These are phyloP conservation scores for Mucor indicus DNA, from an alignment of 371 early-diverging fungal genomes.

Conservation along the genomic window DNA sequence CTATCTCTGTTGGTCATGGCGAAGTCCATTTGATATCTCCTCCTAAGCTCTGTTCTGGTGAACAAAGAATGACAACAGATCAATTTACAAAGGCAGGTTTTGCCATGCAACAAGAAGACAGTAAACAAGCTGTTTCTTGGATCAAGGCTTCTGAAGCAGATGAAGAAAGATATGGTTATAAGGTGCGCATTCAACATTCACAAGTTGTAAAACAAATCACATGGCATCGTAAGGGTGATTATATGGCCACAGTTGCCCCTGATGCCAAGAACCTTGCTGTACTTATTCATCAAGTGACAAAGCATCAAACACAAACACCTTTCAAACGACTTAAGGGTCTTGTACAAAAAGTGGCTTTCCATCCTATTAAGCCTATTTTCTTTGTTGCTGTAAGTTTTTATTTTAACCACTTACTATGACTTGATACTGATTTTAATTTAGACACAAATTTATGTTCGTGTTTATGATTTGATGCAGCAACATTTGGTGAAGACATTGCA, in stretches of 20 bases:
- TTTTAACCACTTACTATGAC: too few relatives aligned
- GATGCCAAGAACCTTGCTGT: slow-evolving; percentile 67
- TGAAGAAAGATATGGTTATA: slow-evolving; percentile 52
- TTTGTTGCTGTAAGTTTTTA: slow-evolving; percentile 77
- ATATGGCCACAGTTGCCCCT: slow-evolving; percentile 84
- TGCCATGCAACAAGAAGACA: slow-evolving; percentile 31
- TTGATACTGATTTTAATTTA: slow-evolving; percentile 4
- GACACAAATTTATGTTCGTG: slow-evolving; percentile 90
- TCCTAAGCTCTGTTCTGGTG: slow-evolving; percentile 46
- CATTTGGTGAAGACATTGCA: slow-evolving; percentile 77
- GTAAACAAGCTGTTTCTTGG: slow-evolving; percentile 54
- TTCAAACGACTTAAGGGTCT: slow-evolving; percentile 85
- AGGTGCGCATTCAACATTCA: slow-evolving; percentile 47
- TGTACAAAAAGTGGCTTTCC: slow-evolving; percentile 90
- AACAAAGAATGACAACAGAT: slow-evolving; percentile 46
- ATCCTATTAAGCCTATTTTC: slow-evolving; percentile 90
- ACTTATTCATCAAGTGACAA: slow-evolving; percentile 89
- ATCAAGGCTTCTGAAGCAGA: slow-evolving; percentile 54
- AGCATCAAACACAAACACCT: slow-evolving; percentile 84
- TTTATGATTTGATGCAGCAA: slow-evolving; percentile 91
- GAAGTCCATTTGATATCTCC: slow-evolving; percentile 54
- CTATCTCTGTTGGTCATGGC: slow-evolving; percentile 66
- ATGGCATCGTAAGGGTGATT: slow-evolving; percentile 98
- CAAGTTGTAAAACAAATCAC: slow-evolving; percentile 75
- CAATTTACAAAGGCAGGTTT: slow-evolving; percentile 55